phyloP scores from a whole-genome alignment of 2,329 filamentous ascomycete species.

The Fusarium pilosicola region DNA sequence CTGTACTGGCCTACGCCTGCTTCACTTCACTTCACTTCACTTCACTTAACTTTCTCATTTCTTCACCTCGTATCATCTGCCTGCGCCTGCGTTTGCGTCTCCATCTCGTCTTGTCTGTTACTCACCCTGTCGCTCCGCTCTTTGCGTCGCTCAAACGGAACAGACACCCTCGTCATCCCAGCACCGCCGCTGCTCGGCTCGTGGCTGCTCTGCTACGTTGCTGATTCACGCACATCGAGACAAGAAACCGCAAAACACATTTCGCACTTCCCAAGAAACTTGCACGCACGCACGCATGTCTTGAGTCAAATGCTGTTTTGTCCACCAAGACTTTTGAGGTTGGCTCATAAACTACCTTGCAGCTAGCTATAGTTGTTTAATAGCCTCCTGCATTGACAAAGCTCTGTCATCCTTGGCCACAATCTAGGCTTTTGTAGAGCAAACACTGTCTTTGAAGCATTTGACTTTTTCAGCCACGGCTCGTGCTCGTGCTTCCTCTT shows the following conservation, averaged over 20 bases:
- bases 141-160: constrained; percentile 23
- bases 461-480: constrained; percentile 26
- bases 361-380: neutral
- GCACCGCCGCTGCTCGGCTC: constrained; percentile 27
- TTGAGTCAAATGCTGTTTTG: constrained; percentile 7
- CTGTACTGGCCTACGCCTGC: neutral
- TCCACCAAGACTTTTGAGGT: neutral
- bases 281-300: neutral
- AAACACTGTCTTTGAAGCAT: constrained; percentile 25
- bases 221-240: constrained; percentile 40
- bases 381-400: neutral
- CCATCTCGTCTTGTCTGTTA: constrained; percentile 4
- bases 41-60: neutral
- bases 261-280: constrained; percentile 15
- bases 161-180: constrained; percentile 26
- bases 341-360: constrained; percentile 8
- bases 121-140: constrained; percentile 13
- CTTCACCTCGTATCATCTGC: constrained; percentile 9
- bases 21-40: neutral
- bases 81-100: neutral
- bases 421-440: constrained; percentile 10
- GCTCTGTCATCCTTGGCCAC: constrained; percentile 5
- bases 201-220: constrained; percentile 23
- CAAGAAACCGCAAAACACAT: constrained; percentile 20
- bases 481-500: constrained; percentile 28